These are phyloP conservation scores for Candida sithepensis DNA, from an alignment of 805 yeast species.

Conservation along the genomic window DNA sequence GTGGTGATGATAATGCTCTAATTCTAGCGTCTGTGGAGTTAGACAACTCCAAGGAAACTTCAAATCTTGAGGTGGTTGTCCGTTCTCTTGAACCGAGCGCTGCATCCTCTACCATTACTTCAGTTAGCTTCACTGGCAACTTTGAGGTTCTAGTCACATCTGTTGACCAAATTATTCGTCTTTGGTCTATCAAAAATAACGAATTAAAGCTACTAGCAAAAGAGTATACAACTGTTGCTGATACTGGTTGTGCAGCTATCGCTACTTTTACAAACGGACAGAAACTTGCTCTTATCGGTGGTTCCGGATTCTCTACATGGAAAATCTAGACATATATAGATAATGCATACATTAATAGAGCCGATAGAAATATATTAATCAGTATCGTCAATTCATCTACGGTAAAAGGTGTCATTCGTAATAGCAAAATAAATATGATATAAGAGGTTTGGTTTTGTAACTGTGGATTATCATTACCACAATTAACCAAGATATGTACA, in stretches of 20 bases:
- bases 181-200: slow-evolving; percentile 50
- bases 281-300: slow-evolving; percentile 56
- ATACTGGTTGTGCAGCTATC: slow-evolving; percentile 72
- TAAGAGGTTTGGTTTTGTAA: not conserved
- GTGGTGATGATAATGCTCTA: slow-evolving; percentile 91
- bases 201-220: slow-evolving; percentile 34
- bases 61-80: slow-evolving; percentile 20
- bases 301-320: slow-evolving; percentile 62
- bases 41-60: slow-evolving; percentile 10
- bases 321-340: slow-evolving; percentile 4
- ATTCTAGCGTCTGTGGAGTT: slow-evolving; percentile 35
- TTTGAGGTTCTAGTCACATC: slow-evolving; percentile 56
- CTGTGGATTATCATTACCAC: not conserved
- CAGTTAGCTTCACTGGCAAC: slow-evolving; percentile 39
- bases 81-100: slow-evolving; percentile 47
- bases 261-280: slow-evolving; percentile 25
- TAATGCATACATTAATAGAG: too few species aligned
- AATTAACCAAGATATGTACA: not conserved
- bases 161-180: slow-evolving; percentile 75
- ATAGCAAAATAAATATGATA: not conserved
- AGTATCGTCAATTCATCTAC: too few species aligned
- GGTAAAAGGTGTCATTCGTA: too few species aligned
- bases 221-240: slow-evolving; percentile 79
- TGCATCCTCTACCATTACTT: slow-evolving; percentile 85
- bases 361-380: too few species aligned